Conservation (phyloP, 768 basidiomycete species). For the Hygrocybe punicea region DNA sequence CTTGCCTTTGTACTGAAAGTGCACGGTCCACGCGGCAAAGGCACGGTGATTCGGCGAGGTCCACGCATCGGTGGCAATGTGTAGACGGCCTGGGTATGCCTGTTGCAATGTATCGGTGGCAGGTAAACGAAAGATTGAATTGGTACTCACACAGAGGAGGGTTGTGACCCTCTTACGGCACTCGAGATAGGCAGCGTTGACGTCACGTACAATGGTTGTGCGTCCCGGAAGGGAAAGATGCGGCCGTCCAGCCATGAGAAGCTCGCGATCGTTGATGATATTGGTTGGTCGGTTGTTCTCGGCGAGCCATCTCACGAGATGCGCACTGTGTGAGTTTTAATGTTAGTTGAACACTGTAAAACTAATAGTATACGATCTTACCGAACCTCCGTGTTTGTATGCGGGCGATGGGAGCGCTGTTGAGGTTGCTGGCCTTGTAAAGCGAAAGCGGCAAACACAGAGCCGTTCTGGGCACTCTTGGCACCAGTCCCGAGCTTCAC, state of each 20-base stretch:
- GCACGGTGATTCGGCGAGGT: conserved; percentile 33
- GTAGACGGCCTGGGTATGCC: conserved; percentile 25
- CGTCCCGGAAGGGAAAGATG: conserved; percentile 20
- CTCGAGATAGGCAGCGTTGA: conserved; percentile 16
- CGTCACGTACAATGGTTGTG: conserved; percentile 18
- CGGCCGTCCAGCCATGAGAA: conserved; percentile 28
- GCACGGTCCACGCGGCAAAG: conserved; percentile 27
- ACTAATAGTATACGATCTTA: conserved; percentile 10
- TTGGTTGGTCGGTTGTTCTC: conserved; percentile 24
- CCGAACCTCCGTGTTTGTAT: conserved; percentile 8
- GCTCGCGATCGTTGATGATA: conserved; percentile 25
- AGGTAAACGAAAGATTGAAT: neutral
- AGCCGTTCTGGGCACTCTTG: neutral
- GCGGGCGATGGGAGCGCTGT: conserved; percentile 8
- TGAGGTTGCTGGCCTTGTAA: conserved; percentile 12
- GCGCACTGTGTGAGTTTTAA: conserved; percentile 18
- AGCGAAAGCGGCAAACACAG: conserved; percentile 11
- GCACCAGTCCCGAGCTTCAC: conserved; percentile 16
- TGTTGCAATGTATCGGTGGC: conserved; percentile 12
- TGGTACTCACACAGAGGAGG: conserved; percentile 10
- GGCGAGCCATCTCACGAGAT: conserved; percentile 28
- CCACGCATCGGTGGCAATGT: conserved; percentile 34
- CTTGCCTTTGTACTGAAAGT: conserved; percentile 22
- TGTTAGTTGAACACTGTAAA: neutral
- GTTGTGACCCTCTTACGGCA: conserved; percentile 12